A percentile compares a stretch with the other conserved stretches of the same genome.
Evolutionary conservation across 257 asterid genomes (phyloP).

Genomic region (Petunia axillaris): DNA sequence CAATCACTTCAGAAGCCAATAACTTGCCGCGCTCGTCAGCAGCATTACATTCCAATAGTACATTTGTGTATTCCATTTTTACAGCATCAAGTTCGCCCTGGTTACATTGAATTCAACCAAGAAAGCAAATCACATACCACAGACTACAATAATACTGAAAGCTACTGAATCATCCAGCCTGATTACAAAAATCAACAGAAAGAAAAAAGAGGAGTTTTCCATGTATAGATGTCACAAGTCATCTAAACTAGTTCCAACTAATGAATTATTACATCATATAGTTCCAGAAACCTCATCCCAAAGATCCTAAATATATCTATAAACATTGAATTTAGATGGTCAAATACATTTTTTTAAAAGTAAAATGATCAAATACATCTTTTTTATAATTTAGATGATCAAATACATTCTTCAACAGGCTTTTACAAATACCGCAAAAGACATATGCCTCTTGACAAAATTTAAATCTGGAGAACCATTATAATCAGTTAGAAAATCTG

Average conservation of each 20-base stretch:
- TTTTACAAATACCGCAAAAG: background rate
- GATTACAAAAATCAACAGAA: background rate
- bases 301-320: conserved; percentile 15
- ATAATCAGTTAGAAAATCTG: background rate
- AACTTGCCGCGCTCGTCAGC: conserved; percentile 97
- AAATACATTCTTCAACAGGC: conserved; percentile 13
- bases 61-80: conserved; percentile 73
- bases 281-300: conserved; percentile 7
- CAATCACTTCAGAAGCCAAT: conserved; percentile 96
- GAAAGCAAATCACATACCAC: background rate
- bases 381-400: conserved; percentile 7
- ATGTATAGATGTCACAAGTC: conserved; percentile 8
- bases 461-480: background rate
- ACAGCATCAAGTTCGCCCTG: conserved; percentile 87
- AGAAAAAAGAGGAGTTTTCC: background rate
- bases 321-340: background rate
- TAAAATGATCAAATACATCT: background rate
- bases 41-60: conserved; percentile 88
- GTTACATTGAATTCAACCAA: conserved; percentile 26
- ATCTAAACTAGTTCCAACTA: conserved; percentile 14
- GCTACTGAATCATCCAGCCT: background rate
- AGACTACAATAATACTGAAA: background rate
- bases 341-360: background rate
- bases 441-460: conserved; percentile 1
- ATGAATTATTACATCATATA: conserved; percentile 17